Evolutionary conservation across 169 alveolate genomes (phyloP).

Genomic region (Pseudocohnilembus persalinus): DNA sequence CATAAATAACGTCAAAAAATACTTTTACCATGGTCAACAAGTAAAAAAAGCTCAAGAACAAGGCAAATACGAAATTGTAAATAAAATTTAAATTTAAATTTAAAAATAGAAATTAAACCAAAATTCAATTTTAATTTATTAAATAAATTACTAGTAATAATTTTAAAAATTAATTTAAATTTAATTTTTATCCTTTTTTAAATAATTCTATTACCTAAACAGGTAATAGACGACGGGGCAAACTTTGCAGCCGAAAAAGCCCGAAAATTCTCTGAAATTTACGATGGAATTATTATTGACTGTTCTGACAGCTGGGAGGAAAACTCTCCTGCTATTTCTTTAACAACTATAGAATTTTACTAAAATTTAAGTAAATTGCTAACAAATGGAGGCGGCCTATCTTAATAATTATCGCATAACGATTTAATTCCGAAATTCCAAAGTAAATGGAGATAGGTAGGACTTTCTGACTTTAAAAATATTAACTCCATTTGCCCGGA

Average conservation of each 20-base stretch:
- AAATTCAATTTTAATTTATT: no score
- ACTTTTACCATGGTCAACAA: conserved; percentile 23
- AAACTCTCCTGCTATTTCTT: conserved; percentile 13
- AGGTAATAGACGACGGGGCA: no score
- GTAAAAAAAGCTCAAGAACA: conserved; percentile 5
- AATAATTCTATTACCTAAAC: no score
- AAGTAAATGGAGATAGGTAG: conserved; percentile 4
- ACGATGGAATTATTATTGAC: conserved; percentile 29
- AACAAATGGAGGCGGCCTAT: conserved; percentile 12
- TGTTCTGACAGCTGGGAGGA: conserved; percentile 31
- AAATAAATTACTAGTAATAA: no score
- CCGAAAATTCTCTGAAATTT: neutral
- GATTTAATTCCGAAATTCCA: conserved; percentile 9
- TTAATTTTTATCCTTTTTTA: no score
- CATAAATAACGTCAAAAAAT: conserved; percentile 23
- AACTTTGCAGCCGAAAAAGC: conserved; percentile 8
- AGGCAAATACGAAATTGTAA: conserved; percentile 7
- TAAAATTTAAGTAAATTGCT: neutral
- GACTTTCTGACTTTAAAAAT: conserved; percentile 1
- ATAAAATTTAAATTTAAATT: no score
- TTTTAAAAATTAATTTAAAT: no score
- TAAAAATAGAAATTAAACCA: no score
- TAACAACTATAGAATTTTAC: conserved; percentile 25
- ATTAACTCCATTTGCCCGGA: conserved; percentile 8
- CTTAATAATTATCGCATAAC: conserved; percentile 12